Base-by-base conservation (phyloP, 805 yeast species). In the Nakazawaea holstii region DNA sequence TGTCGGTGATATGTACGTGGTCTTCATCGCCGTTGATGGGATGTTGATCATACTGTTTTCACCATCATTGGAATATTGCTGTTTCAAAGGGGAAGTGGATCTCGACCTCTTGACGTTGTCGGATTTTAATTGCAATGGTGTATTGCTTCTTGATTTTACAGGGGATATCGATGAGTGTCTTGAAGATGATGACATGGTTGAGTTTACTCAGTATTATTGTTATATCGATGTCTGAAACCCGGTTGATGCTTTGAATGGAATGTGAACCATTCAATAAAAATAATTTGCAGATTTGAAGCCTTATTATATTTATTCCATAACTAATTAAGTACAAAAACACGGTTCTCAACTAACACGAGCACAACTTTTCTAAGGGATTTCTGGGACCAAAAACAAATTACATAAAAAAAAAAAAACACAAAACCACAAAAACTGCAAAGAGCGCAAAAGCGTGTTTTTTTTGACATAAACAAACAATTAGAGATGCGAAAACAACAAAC, bases 41-140 rank as follows among this genome's bases (percentile, higher is more conserved):
- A 27, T 10, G 41, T 14, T 38, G 20, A 7, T 38, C 20, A 27
- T 15, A 15, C 43, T 41, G n/a, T 17, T 13, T 7, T 14, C 26
- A 20, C 27, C 24, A 20, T 20, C 24, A 20, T 20, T 20, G 24
- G 24, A 20, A 20, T 20, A 20, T 14, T 40, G 39, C 11, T 15
- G 33, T 32, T 46, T 46, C 15, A 46, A 29, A 20, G 49, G 49
- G n/a, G 45, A 41, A 13, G 32, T 41, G 11, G 45, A 33, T 31
- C 41, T 45, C 10, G 38, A 35, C 35, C 49, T 46, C 33, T 37
- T 41, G 29, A 46, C 35, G 20, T 46, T 46, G n/a, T 46, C 49
- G 4, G 38, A 36, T 31, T 37, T 46, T 7, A 36, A 9, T 31
- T 36, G 49, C n/a, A 46, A 37, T 30, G 49, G 49, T 5, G 49